A percentile compares a stretch with the other conserved stretches of the same genome.
These are phyloP conservation scores for Microcera coccophila DNA, from an alignment of 2,329 filamentous ascomycete species.

Conservation along the genomic window DNA sequence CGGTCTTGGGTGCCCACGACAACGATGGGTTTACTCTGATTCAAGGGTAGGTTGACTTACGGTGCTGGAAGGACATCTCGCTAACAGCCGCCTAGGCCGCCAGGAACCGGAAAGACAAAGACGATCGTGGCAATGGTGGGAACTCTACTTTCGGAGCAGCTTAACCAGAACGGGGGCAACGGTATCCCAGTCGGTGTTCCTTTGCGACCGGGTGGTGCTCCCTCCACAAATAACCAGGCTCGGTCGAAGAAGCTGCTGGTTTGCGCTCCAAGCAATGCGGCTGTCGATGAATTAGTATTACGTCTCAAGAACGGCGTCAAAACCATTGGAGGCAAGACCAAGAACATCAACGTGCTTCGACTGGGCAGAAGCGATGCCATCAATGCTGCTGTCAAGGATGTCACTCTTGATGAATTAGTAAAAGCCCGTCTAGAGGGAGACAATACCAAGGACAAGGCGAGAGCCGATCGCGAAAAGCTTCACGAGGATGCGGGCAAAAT, in stretches of 20 bases:
- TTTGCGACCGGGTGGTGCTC: slow-evolving; percentile 24
- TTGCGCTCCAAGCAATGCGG: slow-evolving; percentile 97
- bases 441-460: slow-evolving; percentile 54
- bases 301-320: slow-evolving; percentile 85
- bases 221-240: slow-evolving; percentile 24
- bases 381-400: slow-evolving; percentile 81
- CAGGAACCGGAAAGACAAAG: slow-evolving; percentile 96
- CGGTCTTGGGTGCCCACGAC: slow-evolving; percentile 84
- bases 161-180: slow-evolving; percentile 32
- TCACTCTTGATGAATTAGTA: slow-evolving; percentile 90
- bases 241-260: slow-evolving; percentile 80
- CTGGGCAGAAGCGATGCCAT: slow-evolving; percentile 89
- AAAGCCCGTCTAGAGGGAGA: slow-evolving; percentile 65
- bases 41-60: slow-evolving; percentile 62
- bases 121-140: slow-evolving; percentile 97
- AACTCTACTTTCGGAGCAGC: slow-evolving; percentile 54
- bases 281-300: slow-evolving; percentile 92
- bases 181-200: slow-evolving; percentile 32
- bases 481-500: slow-evolving; percentile 65
- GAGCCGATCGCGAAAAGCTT: slow-evolving; percentile 54
- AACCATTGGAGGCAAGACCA: slow-evolving; percentile 65
- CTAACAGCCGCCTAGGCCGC: slow-evolving; percentile 58
- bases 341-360: slow-evolving; percentile 82
- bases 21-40: slow-evolving; percentile 97
- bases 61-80: not conserved